Evolutionary conservation across 2,329 filamentous ascomycete species (phyloP).

Genomic region (Colletotrichum sp.): DNA sequence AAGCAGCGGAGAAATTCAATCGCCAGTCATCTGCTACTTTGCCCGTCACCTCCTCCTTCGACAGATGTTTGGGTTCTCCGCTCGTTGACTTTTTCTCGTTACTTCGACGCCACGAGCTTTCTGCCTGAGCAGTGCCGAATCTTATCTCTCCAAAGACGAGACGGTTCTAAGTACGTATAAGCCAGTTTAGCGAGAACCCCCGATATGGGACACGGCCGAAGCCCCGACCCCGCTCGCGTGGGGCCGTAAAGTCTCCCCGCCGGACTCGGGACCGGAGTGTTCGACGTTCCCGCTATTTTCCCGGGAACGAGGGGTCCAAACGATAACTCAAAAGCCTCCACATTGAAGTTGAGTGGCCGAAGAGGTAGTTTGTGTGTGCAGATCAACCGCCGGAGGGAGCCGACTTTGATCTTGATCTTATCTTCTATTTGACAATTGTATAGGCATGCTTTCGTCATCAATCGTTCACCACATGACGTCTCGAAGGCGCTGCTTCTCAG

Average conservation of each 20-base stretch:
- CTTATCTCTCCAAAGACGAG: background rate
- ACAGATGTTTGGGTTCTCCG: background rate
- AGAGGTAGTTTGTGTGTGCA: background rate
- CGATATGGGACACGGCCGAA: background rate
- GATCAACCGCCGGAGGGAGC: background rate
- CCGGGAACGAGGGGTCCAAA: background rate
- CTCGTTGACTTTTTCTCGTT: background rate
- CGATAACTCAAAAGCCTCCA: background rate
- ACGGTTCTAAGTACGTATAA: background rate
- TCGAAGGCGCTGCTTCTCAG: slow-evolving; percentile 64
- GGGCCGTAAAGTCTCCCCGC: background rate
- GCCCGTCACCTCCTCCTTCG: background rate
- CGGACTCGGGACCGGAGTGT: background rate
- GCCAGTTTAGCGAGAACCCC: background rate
- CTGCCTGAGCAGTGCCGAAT: background rate
- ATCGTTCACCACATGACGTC: slow-evolving; percentile 51
- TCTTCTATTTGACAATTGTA: background rate
- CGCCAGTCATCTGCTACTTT: background rate
- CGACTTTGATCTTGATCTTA: background rate
- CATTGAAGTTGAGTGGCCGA: background rate
- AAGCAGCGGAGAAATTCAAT: background rate
- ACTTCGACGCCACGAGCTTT: background rate
- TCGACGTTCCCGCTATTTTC: background rate
- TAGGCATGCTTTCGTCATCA: background rate
- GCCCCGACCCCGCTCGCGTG: background rate